Evolutionary conservation across 2,329 filamentous ascomycete species (phyloP), one percentile per base, ranked within the genome.

Genomic region (Colletotrichum sp.): DNA sequence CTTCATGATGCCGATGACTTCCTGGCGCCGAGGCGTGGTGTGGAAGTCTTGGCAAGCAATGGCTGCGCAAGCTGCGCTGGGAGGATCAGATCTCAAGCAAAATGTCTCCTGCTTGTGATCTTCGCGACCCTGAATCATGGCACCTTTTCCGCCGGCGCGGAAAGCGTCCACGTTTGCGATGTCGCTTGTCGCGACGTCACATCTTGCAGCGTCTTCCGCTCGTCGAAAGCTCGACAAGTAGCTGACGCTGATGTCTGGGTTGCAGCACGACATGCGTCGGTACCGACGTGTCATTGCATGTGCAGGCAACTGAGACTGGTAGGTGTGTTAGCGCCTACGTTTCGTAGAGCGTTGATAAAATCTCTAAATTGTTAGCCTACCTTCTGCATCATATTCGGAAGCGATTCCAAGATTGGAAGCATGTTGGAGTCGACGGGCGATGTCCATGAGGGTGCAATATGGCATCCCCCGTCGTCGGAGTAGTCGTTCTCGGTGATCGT

Each of bases 291-390:
- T 24, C 26, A 24, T 49, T 39, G 70, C 32, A 49, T 16, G 36
- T 69, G 70, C 21, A 59, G 6, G 36, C 55, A 39, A 57, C 24
- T n/a, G 69, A 34, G 70, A 44, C 73, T 76, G 63, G 70, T 34
- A 9, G 55, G 32, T 59, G 15, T 65, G 73, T 76, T 36, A 76
- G 73, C 73, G 57, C 72, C 73, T 76, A 69, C 73, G 24, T 55
- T 49, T 30, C 39, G 64, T 71, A 76, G 73, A 74, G 57, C 28
- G 62, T 9, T 10, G 49, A 10, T 69, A 6, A 63, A 21, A 1
- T 52, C 3, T 68, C 59, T 72, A 8, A 26, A 32, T 57, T 62
- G 44, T 76, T 24, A 69, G 72, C 73, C 57, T 55, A 76, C 73
- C 70, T 72, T 26, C 34, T 55, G 57, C 68, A 21, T 26, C 55